A percentile compares a stretch with the other conserved stretches of the same genome.
These are phyloP conservation scores for Torrubiellomyces zombiae DNA, from an alignment of 2,329 filamentous ascomycete species.

Conservation along the genomic window DNA sequence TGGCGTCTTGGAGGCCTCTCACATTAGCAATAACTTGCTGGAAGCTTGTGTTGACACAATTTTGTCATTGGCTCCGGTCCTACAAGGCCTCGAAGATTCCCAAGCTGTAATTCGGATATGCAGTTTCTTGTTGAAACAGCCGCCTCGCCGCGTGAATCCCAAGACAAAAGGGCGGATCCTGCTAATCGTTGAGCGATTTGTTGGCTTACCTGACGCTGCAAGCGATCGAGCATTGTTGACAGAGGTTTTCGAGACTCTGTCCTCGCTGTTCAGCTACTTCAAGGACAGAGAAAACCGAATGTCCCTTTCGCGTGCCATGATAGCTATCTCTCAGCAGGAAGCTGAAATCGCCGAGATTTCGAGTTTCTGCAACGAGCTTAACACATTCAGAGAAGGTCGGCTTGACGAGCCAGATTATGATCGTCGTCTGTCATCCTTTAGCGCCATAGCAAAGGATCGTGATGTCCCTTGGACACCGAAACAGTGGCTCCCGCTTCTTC, in stretches of 20 bases:
- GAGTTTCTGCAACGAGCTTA: constrained; percentile 58
- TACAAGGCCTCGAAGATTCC: constrained; percentile 51
- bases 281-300: constrained; percentile 63
- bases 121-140: constrained; percentile 67
- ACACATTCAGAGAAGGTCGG: constrained; percentile 55
- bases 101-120: constrained; percentile 66
- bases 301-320: constrained; percentile 56
- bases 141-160: constrained; percentile 66
- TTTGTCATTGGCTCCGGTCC: constrained; percentile 55
- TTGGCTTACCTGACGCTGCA: constrained; percentile 39
- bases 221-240: constrained; percentile 32
- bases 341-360: constrained; percentile 45
- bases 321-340: constrained; percentile 51
- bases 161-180: constrained; percentile 71
- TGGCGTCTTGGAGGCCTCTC: constrained; percentile 42
- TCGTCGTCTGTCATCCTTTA: constrained; percentile 61
- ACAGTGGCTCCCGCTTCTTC: constrained; percentile 77
- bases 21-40: constrained; percentile 55
- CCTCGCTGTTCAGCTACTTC: constrained; percentile 79
- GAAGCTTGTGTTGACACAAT: constrained; percentile 66
- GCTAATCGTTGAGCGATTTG: constrained; percentile 64
- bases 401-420: constrained; percentile 85
- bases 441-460: constrained; percentile 46
- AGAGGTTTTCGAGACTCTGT: constrained; percentile 56
- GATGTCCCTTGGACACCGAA: constrained; percentile 42